A percentile compares a stretch with the other conserved stretches of the same genome.
Evolutionary conservation across 2,329 filamentous ascomycete species (phyloP).

Genomic region (Diaporthe capsici): DNA sequence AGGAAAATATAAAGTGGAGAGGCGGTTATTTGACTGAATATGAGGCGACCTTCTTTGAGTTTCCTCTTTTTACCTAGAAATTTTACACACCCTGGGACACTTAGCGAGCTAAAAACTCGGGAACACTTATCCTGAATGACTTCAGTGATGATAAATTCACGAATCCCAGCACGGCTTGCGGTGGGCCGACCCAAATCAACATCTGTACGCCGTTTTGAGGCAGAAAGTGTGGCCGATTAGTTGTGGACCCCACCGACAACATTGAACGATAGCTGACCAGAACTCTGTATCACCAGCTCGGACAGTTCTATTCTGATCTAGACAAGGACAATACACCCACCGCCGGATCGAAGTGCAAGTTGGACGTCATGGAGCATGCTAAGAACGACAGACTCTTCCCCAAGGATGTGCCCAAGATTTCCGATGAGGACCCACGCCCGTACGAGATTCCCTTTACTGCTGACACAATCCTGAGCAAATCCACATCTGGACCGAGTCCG

Average conservation of each 20-base stretch:
- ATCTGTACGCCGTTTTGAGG: not conserved
- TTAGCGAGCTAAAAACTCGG: not conserved
- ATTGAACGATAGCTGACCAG: not conserved
- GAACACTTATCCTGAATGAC: too few species aligned
- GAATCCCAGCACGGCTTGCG: not conserved
- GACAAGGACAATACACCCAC: not conserved
- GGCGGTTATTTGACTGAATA: not conserved
- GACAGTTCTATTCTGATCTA: not conserved
- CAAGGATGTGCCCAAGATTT: not conserved
- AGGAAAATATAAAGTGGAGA: not conserved
- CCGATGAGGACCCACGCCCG: conserved; percentile 35
- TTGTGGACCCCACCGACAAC: not conserved
- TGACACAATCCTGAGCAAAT: conserved; percentile 45
- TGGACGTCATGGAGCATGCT: conserved; percentile 8
- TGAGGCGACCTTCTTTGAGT: not conserved
- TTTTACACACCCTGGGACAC: not conserved
- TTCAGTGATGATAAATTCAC: not conserved
- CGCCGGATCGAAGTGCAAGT: conserved; percentile 25
- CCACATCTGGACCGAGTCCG: conserved; percentile 63
- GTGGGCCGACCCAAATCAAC: not conserved
- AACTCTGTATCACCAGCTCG: not conserved
- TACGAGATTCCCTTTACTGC: conserved; percentile 17
- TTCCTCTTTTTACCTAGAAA: not conserved
- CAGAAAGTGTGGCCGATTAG: not conserved
- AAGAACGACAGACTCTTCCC: conserved; percentile 32